These are phyloP conservation scores for Zanthoxylum bungeanum DNA, from an alignment of 345 rosid genomes.

Conservation along the genomic window DNA sequence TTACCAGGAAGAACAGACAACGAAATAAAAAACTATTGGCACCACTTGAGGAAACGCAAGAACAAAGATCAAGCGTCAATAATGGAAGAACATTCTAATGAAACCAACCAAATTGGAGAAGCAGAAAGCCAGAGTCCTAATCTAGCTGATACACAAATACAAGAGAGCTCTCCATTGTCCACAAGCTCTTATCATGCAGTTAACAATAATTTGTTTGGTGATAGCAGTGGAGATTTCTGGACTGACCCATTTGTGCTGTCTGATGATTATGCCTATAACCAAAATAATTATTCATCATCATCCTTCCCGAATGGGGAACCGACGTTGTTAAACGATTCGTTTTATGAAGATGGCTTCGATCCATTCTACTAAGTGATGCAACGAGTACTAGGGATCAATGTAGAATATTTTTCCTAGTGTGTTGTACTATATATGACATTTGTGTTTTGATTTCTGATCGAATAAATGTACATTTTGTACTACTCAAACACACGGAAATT, in stretches of 20 bases:
- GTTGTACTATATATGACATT: too few species aligned
- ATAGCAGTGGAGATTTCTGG: conserved; percentile 2
- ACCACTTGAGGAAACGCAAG: neutral
- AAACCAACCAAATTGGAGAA: neutral
- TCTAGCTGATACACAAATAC: neutral
- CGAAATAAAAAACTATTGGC: conserved; percentile 6
- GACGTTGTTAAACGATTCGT: neutral
- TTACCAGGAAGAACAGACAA: neutral
- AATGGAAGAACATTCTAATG: neutral
- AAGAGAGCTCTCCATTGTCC: conserved; percentile 1
- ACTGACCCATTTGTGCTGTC: neutral
- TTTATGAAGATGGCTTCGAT: neutral
- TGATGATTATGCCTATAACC: neutral
- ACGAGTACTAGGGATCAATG: too few species aligned
- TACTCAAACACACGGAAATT: too few species aligned
- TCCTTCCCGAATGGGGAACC: neutral
- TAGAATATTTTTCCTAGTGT: too few species aligned
- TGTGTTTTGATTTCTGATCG: too few species aligned
- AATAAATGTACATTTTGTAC: too few species aligned
- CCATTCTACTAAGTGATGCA: neutral
- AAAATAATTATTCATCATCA: neutral
- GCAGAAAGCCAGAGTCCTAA: neutral
- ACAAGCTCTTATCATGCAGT: neutral
- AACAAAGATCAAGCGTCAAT: neutral
- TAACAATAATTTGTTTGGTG: neutral